Conservation (phyloP, 2,329 filamentous ascomycete species). For the Periconia macrospinosa region DNA sequence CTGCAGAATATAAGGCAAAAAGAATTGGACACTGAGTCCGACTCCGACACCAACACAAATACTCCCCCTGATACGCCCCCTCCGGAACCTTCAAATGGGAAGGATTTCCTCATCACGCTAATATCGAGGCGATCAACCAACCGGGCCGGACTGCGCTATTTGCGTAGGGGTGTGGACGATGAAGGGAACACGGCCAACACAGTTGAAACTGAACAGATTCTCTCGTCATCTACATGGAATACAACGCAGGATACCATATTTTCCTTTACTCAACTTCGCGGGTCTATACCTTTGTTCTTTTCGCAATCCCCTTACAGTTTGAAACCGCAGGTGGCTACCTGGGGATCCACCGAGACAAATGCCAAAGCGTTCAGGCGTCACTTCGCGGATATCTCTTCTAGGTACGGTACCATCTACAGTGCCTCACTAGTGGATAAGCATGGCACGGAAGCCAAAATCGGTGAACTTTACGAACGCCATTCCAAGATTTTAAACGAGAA, state of each 20-base stretch:
- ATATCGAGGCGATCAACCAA: conserved; percentile 88
- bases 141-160: conserved; percentile 84
- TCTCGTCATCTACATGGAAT: conserved; percentile 72
- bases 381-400: conserved; percentile 67
- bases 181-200: conserved; percentile 85
- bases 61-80: conserved; percentile 13
- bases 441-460: conserved; percentile 77
- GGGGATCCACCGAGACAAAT: conserved; percentile 80
- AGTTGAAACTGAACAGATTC: conserved; percentile 93
- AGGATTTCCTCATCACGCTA: conserved; percentile 76
- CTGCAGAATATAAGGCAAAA: conserved; percentile 36
- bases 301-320: conserved; percentile 92
- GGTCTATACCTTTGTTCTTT: conserved; percentile 93
- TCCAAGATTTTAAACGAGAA: conserved; percentile 66
- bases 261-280: conserved; percentile 85
- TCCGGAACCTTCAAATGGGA: conserved; percentile 40
- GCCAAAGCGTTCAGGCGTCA: conserved; percentile 77
- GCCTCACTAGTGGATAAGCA: conserved; percentile 89
- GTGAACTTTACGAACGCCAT: conserved; percentile 73
- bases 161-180: conserved; percentile 88
- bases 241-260: conserved; percentile 62
- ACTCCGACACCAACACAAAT: conserved; percentile 9
- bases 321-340: conserved; percentile 80
- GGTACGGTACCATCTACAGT: conserved; percentile 77
- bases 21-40: conserved; percentile 21